Evolutionary conservation across 352 stramenopile genomes (phyloP).

Genomic region (Chloridella minuta): DNA sequence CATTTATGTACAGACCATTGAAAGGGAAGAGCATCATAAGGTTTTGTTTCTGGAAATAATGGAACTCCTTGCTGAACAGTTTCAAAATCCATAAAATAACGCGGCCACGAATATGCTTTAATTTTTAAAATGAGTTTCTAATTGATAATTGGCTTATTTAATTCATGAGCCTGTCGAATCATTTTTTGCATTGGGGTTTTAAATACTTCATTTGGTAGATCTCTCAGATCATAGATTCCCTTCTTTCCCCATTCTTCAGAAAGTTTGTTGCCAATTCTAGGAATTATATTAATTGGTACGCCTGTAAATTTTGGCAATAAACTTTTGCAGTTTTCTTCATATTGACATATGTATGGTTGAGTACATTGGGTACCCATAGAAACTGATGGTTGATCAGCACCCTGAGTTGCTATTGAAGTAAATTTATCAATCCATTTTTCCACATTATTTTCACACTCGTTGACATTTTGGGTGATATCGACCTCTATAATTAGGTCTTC

Average conservation of each 20-base stretch:
- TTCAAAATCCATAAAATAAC: constrained; percentile 19
- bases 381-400: neutral
- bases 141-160: neutral
- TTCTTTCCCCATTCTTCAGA: neutral
- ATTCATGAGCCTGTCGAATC: neutral
- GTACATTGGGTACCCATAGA: constrained; percentile 13
- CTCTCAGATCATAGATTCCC: constrained; percentile 13
- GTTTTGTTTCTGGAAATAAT: neutral
- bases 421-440: neutral
- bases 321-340: neutral
- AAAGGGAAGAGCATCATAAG: constrained; percentile 14
- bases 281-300: constrained; percentile 12
- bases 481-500: neutral
- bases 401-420: neutral
- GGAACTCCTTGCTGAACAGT: constrained; percentile 16
- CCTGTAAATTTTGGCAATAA: neutral
- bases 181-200: neutral
- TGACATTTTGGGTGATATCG: neutral
- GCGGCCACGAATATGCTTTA: neutral
- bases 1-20: constrained; percentile 17
- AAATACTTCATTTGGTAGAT: neutral
- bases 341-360: constrained; percentile 13
- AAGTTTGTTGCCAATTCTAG: neutral
- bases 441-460: neutral
- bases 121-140: neutral